Evolutionary conservation across 257 asterid genomes (phyloP).

Genomic region (Solanum arcanum): DNA sequence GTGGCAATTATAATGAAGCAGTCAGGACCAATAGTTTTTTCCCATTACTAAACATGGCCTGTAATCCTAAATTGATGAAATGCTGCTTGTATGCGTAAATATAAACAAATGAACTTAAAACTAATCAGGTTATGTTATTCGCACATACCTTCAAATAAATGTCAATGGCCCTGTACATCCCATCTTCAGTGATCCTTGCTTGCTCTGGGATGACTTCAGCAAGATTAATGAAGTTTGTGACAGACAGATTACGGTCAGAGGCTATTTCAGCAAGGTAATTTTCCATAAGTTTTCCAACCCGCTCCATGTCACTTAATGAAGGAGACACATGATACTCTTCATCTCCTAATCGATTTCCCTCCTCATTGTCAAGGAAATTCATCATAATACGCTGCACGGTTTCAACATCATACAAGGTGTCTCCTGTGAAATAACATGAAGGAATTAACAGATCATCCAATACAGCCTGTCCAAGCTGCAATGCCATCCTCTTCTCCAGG

Average conservation of each 20-base stretch:
- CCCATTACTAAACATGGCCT: not conserved
- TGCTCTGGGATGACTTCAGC: conserved; percentile 67
- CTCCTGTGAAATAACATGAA: conserved; percentile 55
- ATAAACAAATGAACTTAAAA: not conserved
- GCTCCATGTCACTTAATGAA: conserved; percentile 30
- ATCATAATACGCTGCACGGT: conserved; percentile 54
- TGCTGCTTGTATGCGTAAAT: not conserved
- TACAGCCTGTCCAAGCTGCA: conserved; percentile 71
- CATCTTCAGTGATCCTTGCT: conserved; percentile 61
- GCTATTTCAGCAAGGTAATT: conserved; percentile 59
- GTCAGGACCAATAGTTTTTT: not conserved
- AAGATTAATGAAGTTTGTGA: conserved; percentile 37
- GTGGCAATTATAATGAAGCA: not conserved
- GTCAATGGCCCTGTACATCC: conserved; percentile 79
- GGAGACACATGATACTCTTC: conserved; percentile 21
- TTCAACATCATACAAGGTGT: conserved; percentile 68
- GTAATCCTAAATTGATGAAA: not conserved
- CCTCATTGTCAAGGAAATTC: conserved; percentile 53
- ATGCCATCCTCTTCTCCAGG: conserved; percentile 69
- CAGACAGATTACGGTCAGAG: conserved; percentile 52
- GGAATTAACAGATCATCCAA: conserved; percentile 71
- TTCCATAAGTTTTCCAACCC: conserved; percentile 60
- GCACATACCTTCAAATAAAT: conserved; percentile 66
- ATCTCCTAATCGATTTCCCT: conserved; percentile 21
- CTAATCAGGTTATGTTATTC: not conserved